Evolutionary conservation across 2,329 filamentous ascomycete genomes (phyloP), one percentile per base, ranked within the genome.

Genomic region (Metarhizium robertsii): DNA sequence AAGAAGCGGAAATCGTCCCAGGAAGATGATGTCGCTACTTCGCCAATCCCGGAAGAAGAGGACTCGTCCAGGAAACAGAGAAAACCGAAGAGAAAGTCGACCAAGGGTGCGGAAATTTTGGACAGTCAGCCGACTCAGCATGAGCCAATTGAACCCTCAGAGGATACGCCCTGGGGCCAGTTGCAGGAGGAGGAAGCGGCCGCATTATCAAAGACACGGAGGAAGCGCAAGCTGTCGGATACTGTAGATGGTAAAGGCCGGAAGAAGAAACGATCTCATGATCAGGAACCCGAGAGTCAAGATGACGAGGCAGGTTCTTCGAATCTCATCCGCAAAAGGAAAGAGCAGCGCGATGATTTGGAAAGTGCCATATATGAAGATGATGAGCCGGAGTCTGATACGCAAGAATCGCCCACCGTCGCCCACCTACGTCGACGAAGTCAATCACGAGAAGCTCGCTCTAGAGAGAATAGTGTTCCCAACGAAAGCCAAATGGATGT

Each of bases 151-250:
- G 45, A 55, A 18, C 2, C 5, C 18, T 34, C 45, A 43, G 47
- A 52, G 16, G 61, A 57, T 42, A 43, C 55, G 32, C 29, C 52
- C 2, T 52, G 54, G 53, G 52, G 50, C 25, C 50, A 56, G 34
- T 18, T 55, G 42, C 53, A 46, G 29, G 42, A 62, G 32, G 42
- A 62, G 10, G 64, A 62, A 30, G 53, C 52, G 3, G 53, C 59
- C 32, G 55, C 61, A 43, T 60, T 63, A 29, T 56, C 61, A 3
- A 63, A 66, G 18, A 53, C 61, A 16, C 71, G 66, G 56, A 66
- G 67, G 59, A 71, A 71, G 58, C 67, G 69, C 60, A 70, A 66
- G 55, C 55, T 62, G 1, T 64, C 66, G 4, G 64, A 66, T 52
- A 63, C 64, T 2, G 53, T 59, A 6, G 68, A 69, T 10, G 61